Conservation (phyloP, 164 flowering plant species). For the Annona squamosa region DNA sequence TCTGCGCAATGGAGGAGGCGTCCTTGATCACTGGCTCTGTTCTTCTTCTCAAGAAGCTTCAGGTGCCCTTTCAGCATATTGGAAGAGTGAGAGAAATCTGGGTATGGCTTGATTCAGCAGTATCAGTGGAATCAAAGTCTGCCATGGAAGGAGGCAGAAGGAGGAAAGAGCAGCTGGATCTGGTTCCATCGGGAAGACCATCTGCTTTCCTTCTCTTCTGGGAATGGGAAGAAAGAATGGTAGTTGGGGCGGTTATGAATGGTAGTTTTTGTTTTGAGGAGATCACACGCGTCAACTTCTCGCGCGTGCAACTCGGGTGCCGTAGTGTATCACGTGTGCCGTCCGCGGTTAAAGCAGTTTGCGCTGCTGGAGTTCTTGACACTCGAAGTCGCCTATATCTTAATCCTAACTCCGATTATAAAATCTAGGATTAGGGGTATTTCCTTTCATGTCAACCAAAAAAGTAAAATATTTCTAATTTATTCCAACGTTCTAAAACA, state of each 20-base stretch:
- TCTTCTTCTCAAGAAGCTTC: neutral
- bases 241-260: neutral
- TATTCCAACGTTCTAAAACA: too few relatives aligned
- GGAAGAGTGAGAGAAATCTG: neutral
- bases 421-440: too few relatives aligned
- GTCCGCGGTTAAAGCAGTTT: too few relatives aligned
- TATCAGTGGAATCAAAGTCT: neutral
- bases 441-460: too few relatives aligned
- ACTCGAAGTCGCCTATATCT: too few relatives aligned
- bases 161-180: neutral
- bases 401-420: too few relatives aligned
- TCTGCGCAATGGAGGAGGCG: neutral
- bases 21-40: neutral
- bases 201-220: neutral
- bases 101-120: neutral
- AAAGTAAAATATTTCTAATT: too few relatives aligned
- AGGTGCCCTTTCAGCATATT: conserved; percentile 3
- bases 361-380: too few relatives aligned
- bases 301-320: too few relatives aligned
- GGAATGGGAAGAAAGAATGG: neutral
- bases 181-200: neutral
- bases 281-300: too few relatives aligned
- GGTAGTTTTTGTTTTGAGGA: neutral
- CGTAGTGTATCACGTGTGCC: too few relatives aligned
- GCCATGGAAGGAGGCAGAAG: neutral